phyloP scores from a whole-genome alignment of 805 yeast genomes.

The Candida dajiaensis region DNA sequence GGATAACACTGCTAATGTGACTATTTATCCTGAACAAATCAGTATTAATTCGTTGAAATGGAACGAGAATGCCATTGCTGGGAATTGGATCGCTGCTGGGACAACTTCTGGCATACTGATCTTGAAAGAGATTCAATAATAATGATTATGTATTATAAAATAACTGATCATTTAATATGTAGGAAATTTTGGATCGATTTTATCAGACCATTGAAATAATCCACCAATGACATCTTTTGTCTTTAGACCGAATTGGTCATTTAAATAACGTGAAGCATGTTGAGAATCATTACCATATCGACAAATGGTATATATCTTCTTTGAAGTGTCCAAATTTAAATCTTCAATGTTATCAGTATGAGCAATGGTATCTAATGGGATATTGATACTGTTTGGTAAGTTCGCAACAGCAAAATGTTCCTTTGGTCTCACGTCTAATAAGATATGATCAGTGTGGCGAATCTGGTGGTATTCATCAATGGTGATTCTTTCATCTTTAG shows the following conservation, averaged over 20 bases:
- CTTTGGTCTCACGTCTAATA: conserved; percentile 76
- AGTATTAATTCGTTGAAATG: conserved; percentile 47
- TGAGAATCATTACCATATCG: conserved; percentile 91
- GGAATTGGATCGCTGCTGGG: conserved; percentile 49
- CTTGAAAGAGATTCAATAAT: conserved; percentile 7
- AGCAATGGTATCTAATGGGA: conserved; percentile 52
- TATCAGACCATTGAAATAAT: conserved; percentile 55
- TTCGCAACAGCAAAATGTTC: conserved; percentile 69
- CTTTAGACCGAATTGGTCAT: conserved; percentile 40
- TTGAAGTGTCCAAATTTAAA: conserved; percentile 24
- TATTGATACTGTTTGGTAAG: conserved; percentile 52
- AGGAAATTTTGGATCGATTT: conserved; percentile 57
- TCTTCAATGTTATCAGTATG: conserved; percentile 23
- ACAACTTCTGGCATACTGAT: conserved; percentile 45
- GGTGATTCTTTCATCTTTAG: conserved; percentile 39
- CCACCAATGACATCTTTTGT: conserved; percentile 80
- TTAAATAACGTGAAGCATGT: conserved; percentile 55
- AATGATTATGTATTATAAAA: not conserved
- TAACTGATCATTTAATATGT: conserved; percentile 37
- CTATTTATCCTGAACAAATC: conserved; percentile 44
- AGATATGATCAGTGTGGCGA: conserved; percentile 18
- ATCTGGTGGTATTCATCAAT: conserved; percentile 30
- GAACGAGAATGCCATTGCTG: conserved; percentile 43
- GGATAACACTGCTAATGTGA: conserved; percentile 22
- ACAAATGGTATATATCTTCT: conserved; percentile 63